phyloP scores from a whole-genome alignment of 768 basidiomycete species.

The Porphyrellus cyaneotinctus region DNA sequence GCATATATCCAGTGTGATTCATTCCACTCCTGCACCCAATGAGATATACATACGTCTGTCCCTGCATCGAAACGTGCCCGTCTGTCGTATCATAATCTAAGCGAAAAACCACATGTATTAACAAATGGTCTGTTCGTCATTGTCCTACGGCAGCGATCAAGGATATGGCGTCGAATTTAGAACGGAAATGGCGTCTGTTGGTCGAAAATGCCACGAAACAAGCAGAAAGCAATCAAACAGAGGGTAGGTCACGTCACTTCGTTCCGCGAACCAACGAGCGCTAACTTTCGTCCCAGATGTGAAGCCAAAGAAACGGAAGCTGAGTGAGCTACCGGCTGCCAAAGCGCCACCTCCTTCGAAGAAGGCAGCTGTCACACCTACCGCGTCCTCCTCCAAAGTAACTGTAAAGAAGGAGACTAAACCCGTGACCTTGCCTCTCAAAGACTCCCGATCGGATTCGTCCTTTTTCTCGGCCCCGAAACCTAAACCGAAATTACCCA shows the following conservation, averaged over 20 bases:
- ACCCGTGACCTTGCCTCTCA: conserved; percentile 38
- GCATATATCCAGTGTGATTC: conserved; percentile 32
- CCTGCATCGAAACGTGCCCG: conserved; percentile 27
- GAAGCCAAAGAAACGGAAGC: conserved; percentile 74
- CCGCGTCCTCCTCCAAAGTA: conserved; percentile 25
- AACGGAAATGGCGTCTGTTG: conserved; percentile 75
- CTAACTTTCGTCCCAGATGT: conserved; percentile 38
- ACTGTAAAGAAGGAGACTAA: conserved; percentile 57
- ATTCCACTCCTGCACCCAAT: conserved; percentile 20
- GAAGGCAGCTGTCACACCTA: conserved; percentile 49
- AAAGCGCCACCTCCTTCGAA: conserved; percentile 58
- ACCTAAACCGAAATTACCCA: conserved; percentile 77
- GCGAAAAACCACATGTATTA: conserved; percentile 53
- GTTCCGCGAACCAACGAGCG: conserved; percentile 23
- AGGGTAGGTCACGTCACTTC: conserved; percentile 72
- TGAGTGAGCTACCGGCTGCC: conserved; percentile 44
- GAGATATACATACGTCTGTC: conserved; percentile 29
- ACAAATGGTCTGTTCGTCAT: conserved; percentile 47
- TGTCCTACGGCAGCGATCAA: conserved; percentile 68
- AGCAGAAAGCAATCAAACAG: conserved; percentile 40
- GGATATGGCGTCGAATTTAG: conserved; percentile 89
- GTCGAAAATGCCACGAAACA: conserved; percentile 49
- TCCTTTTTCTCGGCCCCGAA: conserved; percentile 89
- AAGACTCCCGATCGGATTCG: conserved; percentile 80
- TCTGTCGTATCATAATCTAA: conserved; percentile 34